Conservation (phyloP, 1,139 yeast species). For the Kurtzmaniella quercitrusa region DNA sequence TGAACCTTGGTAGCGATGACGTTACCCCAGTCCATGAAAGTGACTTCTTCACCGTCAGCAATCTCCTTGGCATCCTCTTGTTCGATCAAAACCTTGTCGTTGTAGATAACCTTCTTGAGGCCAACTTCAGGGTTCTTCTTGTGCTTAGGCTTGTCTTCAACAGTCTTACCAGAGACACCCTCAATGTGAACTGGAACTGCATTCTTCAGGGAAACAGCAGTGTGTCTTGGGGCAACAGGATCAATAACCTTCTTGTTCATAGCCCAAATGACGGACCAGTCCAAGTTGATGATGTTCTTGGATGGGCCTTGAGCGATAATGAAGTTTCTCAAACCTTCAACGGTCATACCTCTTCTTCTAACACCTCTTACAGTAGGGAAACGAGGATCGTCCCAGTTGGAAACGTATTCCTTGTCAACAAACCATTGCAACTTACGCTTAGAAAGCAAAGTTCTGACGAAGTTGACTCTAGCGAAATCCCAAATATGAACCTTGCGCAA, state of each 20-base stretch:
- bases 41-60: conserved; percentile 77
- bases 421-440: conserved; percentile 99
- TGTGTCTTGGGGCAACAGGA: conserved; percentile 93
- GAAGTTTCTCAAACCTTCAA: conserved; percentile 91
- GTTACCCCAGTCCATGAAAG: conserved; percentile 99
- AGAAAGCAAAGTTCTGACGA: conserved; percentile 87
- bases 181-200: conserved; percentile 58
- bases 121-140: conserved; percentile 95
- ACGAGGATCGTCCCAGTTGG: conserved; percentile 98
- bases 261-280: conserved; percentile 97
- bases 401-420: conserved; percentile 81
- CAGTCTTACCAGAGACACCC: conserved; percentile 60
- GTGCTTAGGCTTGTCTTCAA: conserved; percentile 85
- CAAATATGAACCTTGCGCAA: conserved; percentile 92
- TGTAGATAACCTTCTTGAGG: conserved; percentile 68
- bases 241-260: conserved; percentile 94
- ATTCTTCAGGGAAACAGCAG: conserved; percentile 63
- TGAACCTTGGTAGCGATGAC: conserved; percentile 71
- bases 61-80: conserved; percentile 83
- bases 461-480: conserved; percentile 97
- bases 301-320: conserved; percentile 96
- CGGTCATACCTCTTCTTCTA: conserved; percentile 98
- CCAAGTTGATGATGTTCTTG: conserved; percentile 89
- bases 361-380: conserved; percentile 99
- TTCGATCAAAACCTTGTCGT: conserved; percentile 68